A percentile compares a stretch with the other conserved stretches of the same genome.
These are phyloP conservation scores for Trichoderma erinaceum DNA, from an alignment of 495 filamentous ascomycete genomes.

Conservation along the genomic window DNA sequence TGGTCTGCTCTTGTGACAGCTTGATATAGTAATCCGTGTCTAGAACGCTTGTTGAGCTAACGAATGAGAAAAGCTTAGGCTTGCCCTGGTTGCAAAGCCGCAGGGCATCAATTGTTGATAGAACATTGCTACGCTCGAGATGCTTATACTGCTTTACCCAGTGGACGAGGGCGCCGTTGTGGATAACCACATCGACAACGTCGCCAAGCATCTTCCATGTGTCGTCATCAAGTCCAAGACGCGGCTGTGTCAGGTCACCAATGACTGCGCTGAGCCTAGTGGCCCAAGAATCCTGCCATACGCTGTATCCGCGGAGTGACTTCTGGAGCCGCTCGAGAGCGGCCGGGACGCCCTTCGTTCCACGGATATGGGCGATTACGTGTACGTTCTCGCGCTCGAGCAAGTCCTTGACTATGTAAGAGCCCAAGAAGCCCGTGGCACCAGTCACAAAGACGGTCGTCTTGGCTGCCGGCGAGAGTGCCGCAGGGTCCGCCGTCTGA, in stretches of 20 bases:
- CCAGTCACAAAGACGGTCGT: conserved; percentile 78
- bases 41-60: conserved; percentile 79
- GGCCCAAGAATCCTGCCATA: conserved; percentile 72
- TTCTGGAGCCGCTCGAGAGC: conserved; percentile 47
- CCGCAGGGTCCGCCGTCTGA: conserved; percentile 29
- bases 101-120: conserved; percentile 71
- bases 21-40: conserved; percentile 74
- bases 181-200: conserved; percentile 72
- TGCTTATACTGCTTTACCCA: conserved; percentile 79
- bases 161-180: conserved; percentile 85
- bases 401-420: conserved; percentile 71
- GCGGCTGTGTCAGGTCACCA: conserved; percentile 66
- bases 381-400: conserved; percentile 54
- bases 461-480: conserved; percentile 27
- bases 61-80: conserved; percentile 75
- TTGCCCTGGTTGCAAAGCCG: conserved; percentile 68
- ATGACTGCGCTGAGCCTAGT: conserved; percentile 56
- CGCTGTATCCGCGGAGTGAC: conserved; percentile 63
- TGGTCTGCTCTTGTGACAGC: conserved; percentile 55
- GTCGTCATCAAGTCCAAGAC: conserved; percentile 59
- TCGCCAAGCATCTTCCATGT: conserved; percentile 58
- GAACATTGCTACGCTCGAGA: conserved; percentile 72
- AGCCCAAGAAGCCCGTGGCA: conserved; percentile 85
- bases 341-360: conserved; percentile 44
- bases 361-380: conserved; percentile 73